phyloP scores from a whole-genome alignment of 176 grass and related monocot species.

The Elymus sibiricus region DNA sequence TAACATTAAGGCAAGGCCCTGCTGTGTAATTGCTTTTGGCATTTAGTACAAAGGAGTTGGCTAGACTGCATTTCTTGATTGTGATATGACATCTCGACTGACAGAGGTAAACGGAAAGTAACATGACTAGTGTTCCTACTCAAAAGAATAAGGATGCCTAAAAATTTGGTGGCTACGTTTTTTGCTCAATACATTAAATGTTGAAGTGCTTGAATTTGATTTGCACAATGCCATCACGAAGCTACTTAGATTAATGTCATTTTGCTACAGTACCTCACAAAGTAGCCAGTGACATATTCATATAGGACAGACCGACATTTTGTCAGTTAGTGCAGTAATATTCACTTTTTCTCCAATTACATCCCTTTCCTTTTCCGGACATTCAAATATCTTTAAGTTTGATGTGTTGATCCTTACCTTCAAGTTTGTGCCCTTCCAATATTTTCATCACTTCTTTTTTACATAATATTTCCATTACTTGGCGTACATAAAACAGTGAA shows the following conservation, averaged over 20 bases:
- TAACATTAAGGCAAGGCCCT: background rate
- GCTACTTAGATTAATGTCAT: background rate
- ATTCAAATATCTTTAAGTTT: background rate
- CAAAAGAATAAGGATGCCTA: background rate
- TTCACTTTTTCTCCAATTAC: background rate
- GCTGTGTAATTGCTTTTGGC: background rate
- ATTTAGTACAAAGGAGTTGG: slow-evolving; percentile 25
- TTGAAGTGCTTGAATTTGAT: background rate
- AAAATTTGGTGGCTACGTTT: background rate
- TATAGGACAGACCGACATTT: background rate
- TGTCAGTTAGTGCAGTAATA: too few species aligned
- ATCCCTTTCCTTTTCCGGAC: background rate
- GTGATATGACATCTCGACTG: slow-evolving; percentile 23
- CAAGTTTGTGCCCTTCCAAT: background rate
- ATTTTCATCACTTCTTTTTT: background rate
- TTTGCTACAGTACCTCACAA: background rate
- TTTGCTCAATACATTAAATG: background rate
- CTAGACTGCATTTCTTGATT: background rate
- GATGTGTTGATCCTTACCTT: too few species aligned
- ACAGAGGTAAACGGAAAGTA: background rate
- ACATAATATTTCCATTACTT: too few species aligned
- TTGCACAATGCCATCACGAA: background rate
- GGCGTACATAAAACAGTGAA: too few species aligned
- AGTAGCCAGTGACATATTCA: background rate
- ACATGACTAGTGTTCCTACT: background rate